Conservation (phyloP, 2,329 filamentous ascomycete species). For the Plenodomus biglobosus region DNA sequence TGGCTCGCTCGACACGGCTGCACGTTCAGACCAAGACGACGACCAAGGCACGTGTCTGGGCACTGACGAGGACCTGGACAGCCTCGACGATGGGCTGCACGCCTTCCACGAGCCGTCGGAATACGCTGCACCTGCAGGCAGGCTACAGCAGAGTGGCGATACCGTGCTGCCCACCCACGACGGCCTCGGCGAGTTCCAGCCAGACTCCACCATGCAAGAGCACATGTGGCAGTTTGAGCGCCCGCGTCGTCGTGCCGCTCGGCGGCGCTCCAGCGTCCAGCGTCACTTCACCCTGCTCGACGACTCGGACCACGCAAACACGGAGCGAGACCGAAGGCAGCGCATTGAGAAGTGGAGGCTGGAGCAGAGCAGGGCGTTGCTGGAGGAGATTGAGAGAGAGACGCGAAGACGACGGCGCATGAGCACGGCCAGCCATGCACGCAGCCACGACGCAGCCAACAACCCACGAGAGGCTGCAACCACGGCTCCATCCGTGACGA, state of each 20-base stretch:
- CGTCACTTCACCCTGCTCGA: constrained; percentile 58
- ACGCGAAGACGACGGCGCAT: constrained; percentile 68
- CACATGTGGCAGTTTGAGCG: constrained; percentile 87
- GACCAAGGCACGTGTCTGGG: constrained; percentile 47
- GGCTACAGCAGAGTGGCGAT: constrained; percentile 58
- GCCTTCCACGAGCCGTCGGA: constrained; percentile 72
- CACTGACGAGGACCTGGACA: constrained; percentile 74
- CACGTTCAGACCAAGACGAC: constrained; percentile 55
- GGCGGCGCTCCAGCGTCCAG: constrained; percentile 60
- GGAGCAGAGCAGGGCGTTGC: constrained; percentile 81
- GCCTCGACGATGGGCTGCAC: constrained; percentile 86
- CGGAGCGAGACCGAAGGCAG: constrained; percentile 70
- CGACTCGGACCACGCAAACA: constrained; percentile 56
- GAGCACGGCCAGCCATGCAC: constrained; percentile 56
- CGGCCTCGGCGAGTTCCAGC: constrained; percentile 82
- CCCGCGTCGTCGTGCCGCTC: constrained; percentile 57
- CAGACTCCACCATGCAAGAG: constrained; percentile 69
- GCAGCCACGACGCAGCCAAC: constrained; percentile 33
- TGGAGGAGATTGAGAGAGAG: constrained; percentile 88
- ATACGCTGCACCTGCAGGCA: constrained; percentile 46
- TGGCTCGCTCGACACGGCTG: constrained; percentile 72
- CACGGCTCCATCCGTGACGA: constrained; percentile 24
- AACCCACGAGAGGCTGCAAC: constrained; percentile 14
- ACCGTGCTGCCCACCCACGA: constrained; percentile 89
- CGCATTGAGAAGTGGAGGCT: constrained; percentile 90